phyloP scores from a whole-genome alignment of 805 yeast species.

The Candida michaelii region DNA sequence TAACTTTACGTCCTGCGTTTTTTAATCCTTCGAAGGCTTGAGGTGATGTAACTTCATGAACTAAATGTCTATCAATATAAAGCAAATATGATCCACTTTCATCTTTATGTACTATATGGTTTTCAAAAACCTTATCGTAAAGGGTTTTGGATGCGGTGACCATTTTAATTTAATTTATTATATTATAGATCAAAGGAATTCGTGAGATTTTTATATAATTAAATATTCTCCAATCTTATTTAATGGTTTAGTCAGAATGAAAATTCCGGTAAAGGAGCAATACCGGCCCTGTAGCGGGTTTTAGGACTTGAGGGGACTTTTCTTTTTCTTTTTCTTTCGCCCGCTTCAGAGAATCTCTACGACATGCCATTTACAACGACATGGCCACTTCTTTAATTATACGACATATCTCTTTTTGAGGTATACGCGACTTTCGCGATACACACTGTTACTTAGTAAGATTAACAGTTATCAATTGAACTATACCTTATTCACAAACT shows the following conservation, averaged over 20 bases:
- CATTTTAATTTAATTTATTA: constrained; percentile 8
- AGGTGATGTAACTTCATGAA: constrained; percentile 98
- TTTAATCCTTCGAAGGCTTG: constrained; percentile 97
- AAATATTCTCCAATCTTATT: constrained; percentile 2
- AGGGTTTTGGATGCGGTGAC: constrained; percentile 60
- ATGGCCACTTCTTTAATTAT: too few species aligned
- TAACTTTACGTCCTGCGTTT: constrained; percentile 82
- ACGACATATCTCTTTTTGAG: too few species aligned
- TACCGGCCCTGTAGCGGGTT: constrained; percentile 3
- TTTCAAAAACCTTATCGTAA: constrained; percentile 94
- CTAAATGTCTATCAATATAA: constrained; percentile 95
- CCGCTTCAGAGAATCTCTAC: too few species aligned
- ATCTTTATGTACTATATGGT: constrained; percentile 88
- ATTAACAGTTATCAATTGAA: too few species aligned
- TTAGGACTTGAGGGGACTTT: too few species aligned
- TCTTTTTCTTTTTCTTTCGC: too few species aligned
- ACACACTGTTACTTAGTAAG: too few species aligned
- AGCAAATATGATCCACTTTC: constrained; percentile 83
- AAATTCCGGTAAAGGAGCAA: constrained; percentile 5
- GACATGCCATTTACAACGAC: too few species aligned
- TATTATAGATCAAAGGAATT: constrained; percentile 10
- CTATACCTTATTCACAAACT: too few species aligned
- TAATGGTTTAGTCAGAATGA: constrained; percentile 1
- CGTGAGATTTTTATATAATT: background rate
- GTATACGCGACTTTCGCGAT: too few species aligned